phyloP scores from a whole-genome alignment of 2,329 filamentous ascomycete species.

The Pseudogymnoascus sp. region DNA sequence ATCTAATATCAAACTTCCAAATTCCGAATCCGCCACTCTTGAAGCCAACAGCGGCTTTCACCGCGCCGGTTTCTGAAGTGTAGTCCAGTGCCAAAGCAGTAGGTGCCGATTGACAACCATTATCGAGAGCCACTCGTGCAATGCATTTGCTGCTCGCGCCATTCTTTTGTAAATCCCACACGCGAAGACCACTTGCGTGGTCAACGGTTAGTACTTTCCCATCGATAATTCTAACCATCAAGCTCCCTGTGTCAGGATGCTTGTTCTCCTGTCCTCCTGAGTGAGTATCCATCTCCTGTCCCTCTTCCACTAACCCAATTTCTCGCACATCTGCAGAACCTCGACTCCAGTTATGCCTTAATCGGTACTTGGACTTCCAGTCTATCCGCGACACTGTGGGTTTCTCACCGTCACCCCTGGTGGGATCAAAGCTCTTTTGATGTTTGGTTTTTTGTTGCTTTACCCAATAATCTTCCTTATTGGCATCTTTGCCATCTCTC shows the following conservation, averaged over 20 bases:
- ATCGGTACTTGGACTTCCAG: constrained; percentile 84
- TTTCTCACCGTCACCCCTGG: constrained; percentile 26
- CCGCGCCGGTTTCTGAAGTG: constrained; percentile 32
- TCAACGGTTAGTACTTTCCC: constrained; percentile 75
- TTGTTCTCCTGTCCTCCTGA: constrained; percentile 28
- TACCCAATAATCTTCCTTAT: constrained; percentile 9
- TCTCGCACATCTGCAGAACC: constrained; percentile 77
- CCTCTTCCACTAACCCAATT: constrained; percentile 49
- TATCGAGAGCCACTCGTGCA: background rate
- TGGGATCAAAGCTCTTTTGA: constrained; percentile 51
- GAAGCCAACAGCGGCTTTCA: constrained; percentile 64
- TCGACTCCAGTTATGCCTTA: constrained; percentile 84
- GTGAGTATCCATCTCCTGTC: constrained; percentile 20
- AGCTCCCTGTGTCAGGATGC: constrained; percentile 40
- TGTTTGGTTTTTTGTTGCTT: constrained; percentile 23
- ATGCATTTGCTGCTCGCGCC: constrained; percentile 46
- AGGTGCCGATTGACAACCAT: background rate
- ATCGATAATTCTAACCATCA: constrained; percentile 70
- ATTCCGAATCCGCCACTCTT: constrained; percentile 63
- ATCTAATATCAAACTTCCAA: constrained; percentile 50
- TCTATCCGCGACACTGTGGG: constrained; percentile 39
- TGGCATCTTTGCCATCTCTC: background rate
- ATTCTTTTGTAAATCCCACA: constrained; percentile 66
- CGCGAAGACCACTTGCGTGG: constrained; percentile 59
- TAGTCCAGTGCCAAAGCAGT: constrained; percentile 15